Base-by-base conservation (phyloP, 257 asterid genomes). In the Solanum sejunctum region DNA sequence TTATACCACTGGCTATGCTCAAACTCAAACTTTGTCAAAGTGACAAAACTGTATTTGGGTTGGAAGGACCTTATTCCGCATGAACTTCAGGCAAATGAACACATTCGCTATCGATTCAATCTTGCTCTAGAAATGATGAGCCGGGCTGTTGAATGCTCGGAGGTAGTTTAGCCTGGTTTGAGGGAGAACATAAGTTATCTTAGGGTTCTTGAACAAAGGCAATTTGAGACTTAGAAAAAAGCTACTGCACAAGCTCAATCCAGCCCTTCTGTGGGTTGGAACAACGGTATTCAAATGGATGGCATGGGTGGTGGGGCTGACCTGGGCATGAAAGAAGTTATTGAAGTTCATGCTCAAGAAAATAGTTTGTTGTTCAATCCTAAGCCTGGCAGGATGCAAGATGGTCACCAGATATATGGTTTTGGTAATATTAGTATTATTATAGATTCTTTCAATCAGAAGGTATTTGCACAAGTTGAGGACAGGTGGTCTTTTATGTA, bases 61-160 rank as follows among this genome's bases (percentile, higher is more conserved):
- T 96, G 99, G 98, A 96, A 90, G 88, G 94, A 92, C 43, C 93
- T 88, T 77, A 88, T 96, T 51, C 98, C 98, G 7, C 92, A 87
- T 1, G 98, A 96, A 64, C 95, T 96, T 88, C 92, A 87, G 80
- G 95, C 94, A 15, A 89, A 93, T 63, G 97, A 95, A 87, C 98
- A 91, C 57, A 70, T 95, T 28, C 92, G 94, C 0, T 80, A 83
- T 85, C 88, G 98, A 84, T 92, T 96, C 39, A 88, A 89, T 86
- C 77, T 91, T 43, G 98, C 95, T 71, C 87, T 96, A 70, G 93
- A 86, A 67, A 95, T 95, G 99, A 93, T 96, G 97, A 89, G 89
- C 88, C 97, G 88, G 86, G 98, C 98, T 5, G 97, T 90, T 64
- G 97, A 94, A 84, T 97, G 98, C 88, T 83, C 91, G 94, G 91